Conservation (phyloP, 1,284 basidiomycete genomes). For the Cryptococcus neoformans region DNA sequence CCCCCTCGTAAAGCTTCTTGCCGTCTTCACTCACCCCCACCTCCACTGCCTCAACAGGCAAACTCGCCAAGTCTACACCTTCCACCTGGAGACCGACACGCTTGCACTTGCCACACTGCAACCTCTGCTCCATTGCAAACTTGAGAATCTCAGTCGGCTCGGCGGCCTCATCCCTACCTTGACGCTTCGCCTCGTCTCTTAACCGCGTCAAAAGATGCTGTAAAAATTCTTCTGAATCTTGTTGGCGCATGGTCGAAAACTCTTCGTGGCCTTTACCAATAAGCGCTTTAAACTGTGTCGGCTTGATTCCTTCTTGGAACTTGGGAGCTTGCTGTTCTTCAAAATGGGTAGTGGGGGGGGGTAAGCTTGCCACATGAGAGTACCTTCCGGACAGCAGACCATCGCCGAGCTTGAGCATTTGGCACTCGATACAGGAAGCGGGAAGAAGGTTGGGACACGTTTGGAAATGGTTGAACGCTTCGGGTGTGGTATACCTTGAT, state of each 20-base stretch:
- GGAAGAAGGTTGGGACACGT: constrained; percentile 69
- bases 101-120: constrained; percentile 77
- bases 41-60: constrained; percentile 68
- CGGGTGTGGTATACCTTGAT: constrained; percentile 63
- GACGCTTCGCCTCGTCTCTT: constrained; percentile 62
- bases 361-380: constrained; percentile 59
- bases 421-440: constrained; percentile 87
- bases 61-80: constrained; percentile 68
- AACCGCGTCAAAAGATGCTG: constrained; percentile 71
- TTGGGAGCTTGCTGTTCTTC: constrained; percentile 30
- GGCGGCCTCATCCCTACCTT: constrained; percentile 33
- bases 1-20: constrained; percentile 65
- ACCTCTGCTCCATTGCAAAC: constrained; percentile 79
- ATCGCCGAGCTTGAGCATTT: constrained; percentile 89
- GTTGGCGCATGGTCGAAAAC: constrained; percentile 95
- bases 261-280: constrained; percentile 91
- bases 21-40: constrained; percentile 59
- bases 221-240: constrained; percentile 96
- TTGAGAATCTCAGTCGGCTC: constrained; percentile 74
- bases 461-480: constrained; percentile 58
- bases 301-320: constrained; percentile 86
- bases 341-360: constrained; percentile 33
- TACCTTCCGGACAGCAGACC: constrained; percentile 92
- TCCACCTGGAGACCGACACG: constrained; percentile 89
- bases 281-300: constrained; percentile 80